Evolutionary conservation across 129 eudicot genomes (phyloP).

Genomic region (Silybum marianum): DNA sequence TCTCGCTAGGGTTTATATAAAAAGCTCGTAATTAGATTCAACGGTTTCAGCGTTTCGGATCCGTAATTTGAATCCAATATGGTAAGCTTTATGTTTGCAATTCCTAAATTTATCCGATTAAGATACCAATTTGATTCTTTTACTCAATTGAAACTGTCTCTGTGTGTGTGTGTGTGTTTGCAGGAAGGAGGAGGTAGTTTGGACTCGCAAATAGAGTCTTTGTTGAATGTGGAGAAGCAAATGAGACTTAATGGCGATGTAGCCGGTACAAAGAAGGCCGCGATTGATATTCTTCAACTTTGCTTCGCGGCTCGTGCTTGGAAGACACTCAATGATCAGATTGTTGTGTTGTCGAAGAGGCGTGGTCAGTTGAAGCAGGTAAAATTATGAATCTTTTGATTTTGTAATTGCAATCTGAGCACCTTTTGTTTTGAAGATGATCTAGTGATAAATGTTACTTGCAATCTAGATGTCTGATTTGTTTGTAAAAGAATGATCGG

Average conservation of each 20-base stretch:
- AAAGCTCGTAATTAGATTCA: neutral
- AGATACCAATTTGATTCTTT: conserved; percentile 8
- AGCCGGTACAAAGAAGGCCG: conserved; percentile 60
- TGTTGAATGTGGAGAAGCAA: conserved; percentile 68
- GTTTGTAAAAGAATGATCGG: neutral
- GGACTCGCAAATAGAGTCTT: conserved; percentile 58
- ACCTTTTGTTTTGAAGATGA: conserved; percentile 7
- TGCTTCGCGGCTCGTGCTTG: conserved; percentile 69
- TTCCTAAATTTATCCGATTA: neutral
- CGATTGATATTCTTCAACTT: conserved; percentile 50
- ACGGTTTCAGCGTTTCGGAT: neutral
- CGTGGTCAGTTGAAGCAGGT: conserved; percentile 82
- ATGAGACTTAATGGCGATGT: conserved; percentile 70
- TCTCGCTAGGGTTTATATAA: neutral
- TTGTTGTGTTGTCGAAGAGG: conserved; percentile 67
- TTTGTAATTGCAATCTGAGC: neutral
- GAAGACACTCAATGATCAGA: conserved; percentile 72
- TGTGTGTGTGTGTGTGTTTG: neutral
- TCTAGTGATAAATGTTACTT: conserved; percentile 5
- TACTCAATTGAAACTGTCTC: neutral
- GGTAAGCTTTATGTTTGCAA: conserved; percentile 16
- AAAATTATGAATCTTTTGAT: neutral
- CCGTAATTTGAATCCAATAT: conserved; percentile 14
- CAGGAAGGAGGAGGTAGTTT: conserved; percentile 49
- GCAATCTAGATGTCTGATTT: neutral